Percentiles rank a stretch among this genome's conserved stretches.
phyloP scores from a whole-genome alignment of 225 moss, liverwort and hornwort genomes.

The Sphagnum tenellum region DNA sequence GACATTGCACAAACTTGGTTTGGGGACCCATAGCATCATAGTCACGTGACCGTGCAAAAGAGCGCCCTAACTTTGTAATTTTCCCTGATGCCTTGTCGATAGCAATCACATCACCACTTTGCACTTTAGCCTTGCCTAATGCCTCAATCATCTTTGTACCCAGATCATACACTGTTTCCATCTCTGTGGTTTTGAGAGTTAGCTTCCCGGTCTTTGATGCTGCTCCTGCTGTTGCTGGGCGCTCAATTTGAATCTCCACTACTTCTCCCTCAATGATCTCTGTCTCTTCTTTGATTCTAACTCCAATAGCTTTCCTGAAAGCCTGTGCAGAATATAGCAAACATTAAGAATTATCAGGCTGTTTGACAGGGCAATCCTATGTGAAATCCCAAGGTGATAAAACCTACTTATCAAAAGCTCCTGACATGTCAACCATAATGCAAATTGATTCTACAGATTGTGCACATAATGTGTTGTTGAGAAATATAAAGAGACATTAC shows the following conservation, averaged over 20 bases:
- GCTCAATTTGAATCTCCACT: slow-evolving; percentile 60
- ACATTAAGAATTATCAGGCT: too few relatives aligned
- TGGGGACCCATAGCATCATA: slow-evolving; percentile 80
- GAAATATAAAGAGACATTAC: slow-evolving; percentile 1
- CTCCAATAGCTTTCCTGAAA: slow-evolving; percentile 71
- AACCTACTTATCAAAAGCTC: too few relatives aligned
- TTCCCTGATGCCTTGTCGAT: slow-evolving; percentile 80
- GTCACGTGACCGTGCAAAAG: slow-evolving; percentile 68
- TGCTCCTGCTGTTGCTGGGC: slow-evolving; percentile 32
- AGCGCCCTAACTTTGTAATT: slow-evolving; percentile 62
- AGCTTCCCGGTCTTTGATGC: slow-evolving; percentile 54
- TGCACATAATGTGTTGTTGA: too few relatives aligned
- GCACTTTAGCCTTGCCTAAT: slow-evolving; percentile 56
- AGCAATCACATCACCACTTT: slow-evolving; percentile 63
- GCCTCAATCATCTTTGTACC: slow-evolving; percentile 77
- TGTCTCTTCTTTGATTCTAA: slow-evolving; percentile 77
- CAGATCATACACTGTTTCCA: slow-evolving; percentile 74
- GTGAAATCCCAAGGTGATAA: too few relatives aligned
- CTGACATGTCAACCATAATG: too few relatives aligned
- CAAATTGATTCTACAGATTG: too few relatives aligned
- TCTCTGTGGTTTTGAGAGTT: slow-evolving; percentile 76
- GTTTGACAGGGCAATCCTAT: too few relatives aligned
- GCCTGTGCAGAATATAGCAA: slow-evolving; percentile 14
- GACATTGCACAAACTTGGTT: slow-evolving; percentile 76
- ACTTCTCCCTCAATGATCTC: slow-evolving; percentile 90